Base-by-base conservation (phyloP, 1,139 yeast species). In the Lodderomyces elongisporus region DNA sequence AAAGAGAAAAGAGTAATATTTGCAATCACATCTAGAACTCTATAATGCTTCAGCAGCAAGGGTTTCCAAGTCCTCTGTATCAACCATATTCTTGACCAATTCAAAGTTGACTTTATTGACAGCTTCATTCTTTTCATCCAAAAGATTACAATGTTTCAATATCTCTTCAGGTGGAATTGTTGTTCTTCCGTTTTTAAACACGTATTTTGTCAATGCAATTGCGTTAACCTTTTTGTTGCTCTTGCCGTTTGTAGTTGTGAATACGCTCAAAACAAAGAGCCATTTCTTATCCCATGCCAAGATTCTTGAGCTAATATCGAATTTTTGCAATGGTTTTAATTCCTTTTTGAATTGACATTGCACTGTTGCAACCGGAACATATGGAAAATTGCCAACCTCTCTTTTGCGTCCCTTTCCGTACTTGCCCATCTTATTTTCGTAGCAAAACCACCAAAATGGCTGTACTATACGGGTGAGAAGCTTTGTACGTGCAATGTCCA, bases 281-380 rank as follows among this genome's bases (percentile, higher is more conserved):
- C 96, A 87, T 56, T 88, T 88, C 24, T 72, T 64, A 56, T 85
- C 93, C 96, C 96, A 88, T 7, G 94, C 85, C 10, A 84, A 57
- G 18, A 89, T 67, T 34, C 77, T 65, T 2, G 83, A 71, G 28
- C 64, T 63, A 20, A 88, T 65, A 4, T 62, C 48, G 53, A 78
- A 89, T 23, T 51, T 49, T 39, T 73, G 75, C 49, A 79, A 84
- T 2, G 89, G 79, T 44, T 62, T 71, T 50, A 89, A 77, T 51
- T 88, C 96, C 40, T 72, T 74, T 41, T 79, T 70, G 59, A 85
- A 89, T 21, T 74, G 63, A 30, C 84, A 72, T 38, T 73, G 74
- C 8, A 85, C 82, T 10, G 80, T 71, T 1, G 87, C 96, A 17
- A 88, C 78, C 0, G 96, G 96, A 1, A 80, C 64, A 52, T 77